Percentiles rank a stretch among this genome's conserved stretches.
Conservation (phyloP, 176 grass and related monocot genomes). For the Oryza meyeriana region DNA sequence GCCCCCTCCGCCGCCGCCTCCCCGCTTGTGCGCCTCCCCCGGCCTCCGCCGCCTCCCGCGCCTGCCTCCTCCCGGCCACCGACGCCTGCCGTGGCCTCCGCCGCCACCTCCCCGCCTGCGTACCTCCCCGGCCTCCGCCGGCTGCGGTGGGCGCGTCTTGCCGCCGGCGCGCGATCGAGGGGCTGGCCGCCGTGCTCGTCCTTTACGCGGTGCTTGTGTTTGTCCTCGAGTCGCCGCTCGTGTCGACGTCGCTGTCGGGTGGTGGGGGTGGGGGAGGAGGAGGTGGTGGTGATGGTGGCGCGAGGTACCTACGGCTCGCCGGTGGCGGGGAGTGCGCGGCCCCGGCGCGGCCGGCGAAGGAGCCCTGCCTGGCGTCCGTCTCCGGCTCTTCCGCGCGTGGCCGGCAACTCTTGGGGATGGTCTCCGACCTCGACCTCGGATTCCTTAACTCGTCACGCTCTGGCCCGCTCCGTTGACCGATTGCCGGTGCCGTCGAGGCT, state of each 20-base stretch:
- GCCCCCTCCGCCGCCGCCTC: too few species aligned
- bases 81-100: too few species aligned
- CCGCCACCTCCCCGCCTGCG: too few species aligned
- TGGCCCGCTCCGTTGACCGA: conserved; percentile 16
- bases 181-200: conserved; percentile 25
- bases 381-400: not conserved
- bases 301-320: conserved; percentile 19
- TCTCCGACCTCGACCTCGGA: conserved; percentile 28
- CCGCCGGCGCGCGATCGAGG: conserved; percentile 34
- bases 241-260: not conserved
- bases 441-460: conserved; percentile 31
- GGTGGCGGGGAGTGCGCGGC: not conserved
- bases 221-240: conserved; percentile 43
- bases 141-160: conserved; percentile 2
- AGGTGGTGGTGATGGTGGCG: too few species aligned
- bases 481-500: conserved; percentile 27
- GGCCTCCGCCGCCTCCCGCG: too few species aligned
- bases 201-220: conserved; percentile 43
- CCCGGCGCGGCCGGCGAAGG: conserved; percentile 23
- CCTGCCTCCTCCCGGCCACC: too few species aligned
- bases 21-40: too few species aligned
- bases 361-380: not conserved
- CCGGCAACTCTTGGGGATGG: not conserved
- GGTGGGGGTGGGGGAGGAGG: not conserved
- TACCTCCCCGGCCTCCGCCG: too few species aligned